Percentiles rank a stretch among this genome's conserved stretches.
phyloP scores from a whole-genome alignment of 192 early-diverging fungal genomes.

The Coemansia sp. region DNA sequence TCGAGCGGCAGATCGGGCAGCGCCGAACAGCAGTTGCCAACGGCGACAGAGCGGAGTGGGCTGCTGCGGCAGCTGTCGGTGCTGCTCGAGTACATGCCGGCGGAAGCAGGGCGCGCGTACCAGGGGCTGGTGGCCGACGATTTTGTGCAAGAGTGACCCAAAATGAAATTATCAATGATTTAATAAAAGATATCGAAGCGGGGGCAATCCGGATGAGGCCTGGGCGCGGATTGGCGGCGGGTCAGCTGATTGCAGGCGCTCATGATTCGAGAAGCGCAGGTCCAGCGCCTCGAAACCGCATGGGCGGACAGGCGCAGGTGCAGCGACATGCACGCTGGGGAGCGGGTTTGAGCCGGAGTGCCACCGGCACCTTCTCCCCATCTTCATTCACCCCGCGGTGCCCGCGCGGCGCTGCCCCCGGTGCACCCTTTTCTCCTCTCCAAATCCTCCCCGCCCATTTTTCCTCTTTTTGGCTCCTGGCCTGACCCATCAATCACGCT shows the following conservation, averaged over 20 bases:
- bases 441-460: constrained; percentile 4
- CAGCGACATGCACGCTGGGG: constrained; percentile 7
- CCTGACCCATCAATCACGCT: constrained; percentile 12
- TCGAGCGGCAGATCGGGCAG: constrained; percentile 1
- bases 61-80: constrained; percentile 43
- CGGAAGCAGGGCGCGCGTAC: constrained; percentile 35
- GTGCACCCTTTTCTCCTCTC: constrained; percentile 1
- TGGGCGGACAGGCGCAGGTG: constrained; percentile 14
- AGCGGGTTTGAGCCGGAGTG: constrained; percentile 18
- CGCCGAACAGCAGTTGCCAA: constrained; percentile 5
- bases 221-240: constrained; percentile 25
- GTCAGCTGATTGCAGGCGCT: constrained; percentile 34
- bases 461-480: not conserved
- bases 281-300: constrained; percentile 19
- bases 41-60: not conserved
- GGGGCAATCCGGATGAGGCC: not conserved
- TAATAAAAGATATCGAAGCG: too few relatives aligned
- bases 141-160: not conserved
- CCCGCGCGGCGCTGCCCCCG: not conserved
- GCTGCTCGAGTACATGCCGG: constrained; percentile 50
- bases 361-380: constrained; percentile 11
- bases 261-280: constrained; percentile 30
- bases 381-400: constrained; percentile 1
- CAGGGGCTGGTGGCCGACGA: constrained; percentile 23
- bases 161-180: too few relatives aligned